Conservation (phyloP, 257 asterid species). For the Solanum bulbocastanum region DNA sequence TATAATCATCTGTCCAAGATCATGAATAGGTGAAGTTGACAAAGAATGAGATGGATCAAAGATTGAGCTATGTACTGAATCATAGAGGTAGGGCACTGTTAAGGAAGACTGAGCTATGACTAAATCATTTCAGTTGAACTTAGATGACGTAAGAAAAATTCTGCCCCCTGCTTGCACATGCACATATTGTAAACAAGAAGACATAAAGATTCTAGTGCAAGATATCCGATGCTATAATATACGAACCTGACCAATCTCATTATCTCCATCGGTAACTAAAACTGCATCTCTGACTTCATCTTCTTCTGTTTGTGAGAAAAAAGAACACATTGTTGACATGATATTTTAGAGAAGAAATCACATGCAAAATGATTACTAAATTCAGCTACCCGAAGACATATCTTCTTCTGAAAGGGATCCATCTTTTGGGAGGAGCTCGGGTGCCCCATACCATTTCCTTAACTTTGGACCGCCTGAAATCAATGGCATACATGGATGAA, state of each 20-base stretch:
- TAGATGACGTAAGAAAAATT: background rate
- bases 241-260: slow-evolving; percentile 92
- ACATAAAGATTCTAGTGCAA: background rate
- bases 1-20: slow-evolving; percentile 62
- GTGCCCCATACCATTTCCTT: slow-evolving; percentile 98
- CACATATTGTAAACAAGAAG: background rate
- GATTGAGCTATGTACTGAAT: background rate
- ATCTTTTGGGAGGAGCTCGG: slow-evolving; percentile 55
- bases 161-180: background rate
- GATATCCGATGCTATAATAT: background rate
- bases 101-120: background rate
- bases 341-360: background rate
- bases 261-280: slow-evolving; percentile 85
- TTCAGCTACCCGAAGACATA: slow-evolving; percentile 42
- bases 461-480: slow-evolving; percentile 90
- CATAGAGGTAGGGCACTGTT: background rate
- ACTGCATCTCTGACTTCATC: slow-evolving; percentile 77
- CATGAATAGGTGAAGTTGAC: background rate
- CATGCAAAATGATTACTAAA: background rate
- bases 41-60: background rate
- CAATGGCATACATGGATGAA: background rate
- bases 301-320: slow-evolving; percentile 35
- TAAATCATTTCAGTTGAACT: background rate
- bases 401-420: slow-evolving; percentile 39
- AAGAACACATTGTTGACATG: background rate